phyloP scores from a whole-genome alignment of 2,329 filamentous ascomycete species.

The Xylaria sp. region DNA sequence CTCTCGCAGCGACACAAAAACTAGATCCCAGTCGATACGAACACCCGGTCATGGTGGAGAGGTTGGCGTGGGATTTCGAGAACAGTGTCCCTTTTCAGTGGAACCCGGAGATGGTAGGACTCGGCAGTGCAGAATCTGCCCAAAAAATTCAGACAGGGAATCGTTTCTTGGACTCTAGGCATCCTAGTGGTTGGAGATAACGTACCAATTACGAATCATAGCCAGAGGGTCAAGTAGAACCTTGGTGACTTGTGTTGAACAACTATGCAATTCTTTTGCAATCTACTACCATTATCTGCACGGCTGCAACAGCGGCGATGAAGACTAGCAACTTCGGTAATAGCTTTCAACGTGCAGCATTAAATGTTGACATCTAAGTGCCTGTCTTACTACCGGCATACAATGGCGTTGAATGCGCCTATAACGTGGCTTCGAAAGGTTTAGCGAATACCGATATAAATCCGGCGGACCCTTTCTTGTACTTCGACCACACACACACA shows the following conservation, averaged over 20 bases:
- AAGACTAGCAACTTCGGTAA: no score
- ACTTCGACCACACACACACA: no score
- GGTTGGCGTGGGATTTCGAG: neutral
- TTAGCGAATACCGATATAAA: no score
- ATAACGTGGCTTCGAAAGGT: no score
- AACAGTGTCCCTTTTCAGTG: constrained; percentile 4
- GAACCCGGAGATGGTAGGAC: neutral
- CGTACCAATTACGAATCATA: neutral
- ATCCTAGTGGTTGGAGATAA: constrained; percentile 1
- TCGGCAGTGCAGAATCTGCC: neutral
- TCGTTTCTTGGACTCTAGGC: constrained; percentile 10
- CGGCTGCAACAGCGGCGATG: no score
- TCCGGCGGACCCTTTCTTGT: no score
- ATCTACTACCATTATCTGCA: no score
- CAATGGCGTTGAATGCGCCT: no score
- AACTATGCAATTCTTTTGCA: no score
- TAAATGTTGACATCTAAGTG: neutral
- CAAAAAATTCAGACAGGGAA: neutral
- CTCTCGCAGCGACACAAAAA: neutral
- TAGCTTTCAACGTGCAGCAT: no score
- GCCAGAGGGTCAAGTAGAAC: neutral
- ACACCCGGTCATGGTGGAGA: neutral
- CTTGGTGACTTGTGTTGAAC: neutral
- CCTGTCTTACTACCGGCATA: no score
- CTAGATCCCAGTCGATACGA: constrained; percentile 9